Base-by-base conservation (phyloP, 495 filamentous ascomycete species). In the Penicillium roqueforti region DNA sequence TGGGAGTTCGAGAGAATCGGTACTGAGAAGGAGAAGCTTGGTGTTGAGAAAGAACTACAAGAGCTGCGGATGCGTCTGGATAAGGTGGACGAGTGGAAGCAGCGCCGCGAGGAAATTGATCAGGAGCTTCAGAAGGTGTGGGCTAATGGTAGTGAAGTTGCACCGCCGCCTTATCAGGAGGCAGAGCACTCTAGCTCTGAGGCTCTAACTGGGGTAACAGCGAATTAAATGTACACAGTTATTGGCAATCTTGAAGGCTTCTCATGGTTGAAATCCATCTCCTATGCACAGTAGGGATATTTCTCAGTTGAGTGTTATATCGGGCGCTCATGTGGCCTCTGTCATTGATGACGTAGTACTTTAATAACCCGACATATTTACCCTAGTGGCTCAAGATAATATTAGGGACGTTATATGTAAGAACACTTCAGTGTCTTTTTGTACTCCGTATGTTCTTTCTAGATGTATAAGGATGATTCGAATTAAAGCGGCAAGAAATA, bases 1-100 rank as follows among this genome's bases (percentile, higher is more conserved):
- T 98, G 92, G 90, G 87, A 89, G 53, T 85, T 96, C 62, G 88
- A 96, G 63, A 78, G 90, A 40, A 96, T 99, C 56, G 95, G 95
- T 38, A 97, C 91, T 0, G 87, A 88, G 64, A 79, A 85, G 60
- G 95, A 99, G 76, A 93, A 92, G 71, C 84, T 89, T 62, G 85
- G 86, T 7, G 92, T 96, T 1, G 91, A 96, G 75, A 85, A 84
- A 60, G 95, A 99, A 69, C 69, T 99, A 38, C 78, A 86, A 45
- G 89, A 93, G 58, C 74, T 99, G 40, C 84, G 84, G 36, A 89
- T 91, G 65, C 79, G 84, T 13, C 70, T 97, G 4, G 81, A 80
- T 18, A 85, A 88, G 66, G 92, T 96, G 0, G 88, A 92, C 41
- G 78, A 85, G 62, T 92, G 88, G 90, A 87, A 91, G 76, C 68